These are phyloP conservation scores for Amylostereum chailletii DNA, from an alignment of 1,284 basidiomycete species.

Conservation along the genomic window DNA sequence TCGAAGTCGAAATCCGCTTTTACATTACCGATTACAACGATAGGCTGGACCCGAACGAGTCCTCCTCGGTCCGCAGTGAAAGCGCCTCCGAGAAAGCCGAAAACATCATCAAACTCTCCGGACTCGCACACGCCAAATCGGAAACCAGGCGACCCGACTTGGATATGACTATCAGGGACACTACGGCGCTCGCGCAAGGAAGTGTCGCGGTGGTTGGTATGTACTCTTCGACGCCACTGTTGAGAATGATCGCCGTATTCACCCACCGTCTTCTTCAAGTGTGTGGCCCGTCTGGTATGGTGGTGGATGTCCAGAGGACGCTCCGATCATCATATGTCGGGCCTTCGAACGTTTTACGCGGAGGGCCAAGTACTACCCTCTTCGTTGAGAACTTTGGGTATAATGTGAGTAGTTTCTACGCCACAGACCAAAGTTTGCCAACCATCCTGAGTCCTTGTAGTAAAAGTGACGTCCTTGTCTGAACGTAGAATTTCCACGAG, in stretches of 20 bases:
- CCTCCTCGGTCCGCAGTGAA: too few relatives aligned
- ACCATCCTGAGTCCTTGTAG: too few relatives aligned
- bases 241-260: background rate
- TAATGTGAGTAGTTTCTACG: too few relatives aligned
- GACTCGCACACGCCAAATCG: conserved; percentile 9
- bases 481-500: too few relatives aligned
- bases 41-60: too few relatives aligned
- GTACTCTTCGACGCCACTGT: conserved; percentile 1
- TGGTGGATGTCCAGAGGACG: conserved; percentile 27
- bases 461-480: too few relatives aligned
- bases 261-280: conserved; percentile 21
- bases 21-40: conserved; percentile 18
- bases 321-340: conserved; percentile 28
- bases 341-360: conserved; percentile 26
- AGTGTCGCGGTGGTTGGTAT: conserved; percentile 24
- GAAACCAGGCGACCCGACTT: conserved; percentile 21
- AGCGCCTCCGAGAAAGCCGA: too few relatives aligned
- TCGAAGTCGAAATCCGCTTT: conserved; percentile 24
- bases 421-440: too few relatives aligned
- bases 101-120: conserved; percentile 16
- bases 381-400: conserved; percentile 40
- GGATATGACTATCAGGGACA: conserved; percentile 14
- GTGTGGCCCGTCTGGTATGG: conserved; percentile 36
- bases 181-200: conserved; percentile 16
- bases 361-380: conserved; percentile 33